Evolutionary conservation across 768 basidiomycete genomes (phyloP), one percentile per base, ranked within the genome.

Genomic region (Boletellus ananiceps): DNA sequence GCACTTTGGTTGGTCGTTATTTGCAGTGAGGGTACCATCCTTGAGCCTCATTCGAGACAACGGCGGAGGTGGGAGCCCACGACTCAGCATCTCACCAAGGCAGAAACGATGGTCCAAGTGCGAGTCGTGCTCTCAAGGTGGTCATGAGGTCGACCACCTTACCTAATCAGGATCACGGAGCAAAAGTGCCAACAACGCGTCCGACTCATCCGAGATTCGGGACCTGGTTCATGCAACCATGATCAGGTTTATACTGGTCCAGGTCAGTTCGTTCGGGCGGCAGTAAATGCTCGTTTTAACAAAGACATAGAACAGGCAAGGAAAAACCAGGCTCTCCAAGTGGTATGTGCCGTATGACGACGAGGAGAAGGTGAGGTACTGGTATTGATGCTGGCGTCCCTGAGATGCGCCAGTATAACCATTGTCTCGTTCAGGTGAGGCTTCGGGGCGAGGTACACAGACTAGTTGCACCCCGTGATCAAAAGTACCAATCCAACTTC

Each of bases 311-410:
- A 98, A 99, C 66, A 84, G 95, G 36, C 96, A 99, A 73, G 96
- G 96, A 14, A 99, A 99, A 74, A 98, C 95, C 4, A 78, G 96
- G 48, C 69, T 98, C 43, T 93, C 92, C 9, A 99, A 98, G 70
- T 99, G 95, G 95, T 98, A 98, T 73, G 91, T 91, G 21, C 96
- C 96, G 1, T 98, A 93, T 58, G 94, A 97, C 59, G 96, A 99
- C 64, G 96, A 99, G 59, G 96, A 99, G 77, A 99, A 98, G 84
- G 93, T 91, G 43, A 40, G 61, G 31, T 40, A 13, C 27, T 8
- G 39, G 11, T 11, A 29, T 31, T 21, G 23, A 25, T 7, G 23
- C 23, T 25, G 23, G 23, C 4, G 35, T 41, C 16, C 44, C 19
- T 1, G 49, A 19, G 40, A 42, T 46, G 19, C 11, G 5, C 42